Base-by-base conservation (phyloP, 2,329 filamentous ascomycete genomes). In the Akanthomyces dipterigenus region DNA sequence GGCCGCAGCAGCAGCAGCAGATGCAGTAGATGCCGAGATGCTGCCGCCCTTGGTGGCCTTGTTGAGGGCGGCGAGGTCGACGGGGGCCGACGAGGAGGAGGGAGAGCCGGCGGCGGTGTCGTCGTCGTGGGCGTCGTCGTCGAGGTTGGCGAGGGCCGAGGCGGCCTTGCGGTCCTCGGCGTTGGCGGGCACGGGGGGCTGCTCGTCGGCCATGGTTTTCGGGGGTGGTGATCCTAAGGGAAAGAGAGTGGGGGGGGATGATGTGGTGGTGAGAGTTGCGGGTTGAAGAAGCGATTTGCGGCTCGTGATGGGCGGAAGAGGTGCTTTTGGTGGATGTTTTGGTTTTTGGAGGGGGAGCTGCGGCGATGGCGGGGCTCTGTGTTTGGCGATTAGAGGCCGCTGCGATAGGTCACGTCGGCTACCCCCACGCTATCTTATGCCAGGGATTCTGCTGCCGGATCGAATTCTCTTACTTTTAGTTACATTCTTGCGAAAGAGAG, bases 91-190 rank as follows among this genome's bases (percentile, higher is more conserved):
- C 31, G 31, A 34, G 36, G 36, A 74, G 3, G 74, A 22, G 1
- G 58, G 20, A 18, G 86, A 78, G 42, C 86, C 78, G 51, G 77
- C 74, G 3, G 75, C 70, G 20, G 73, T 70, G 38, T 71, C 70
- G 38, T 71, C 69, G 49, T 80, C 77, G 62, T 77, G 78, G 42
- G 75, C 72, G 48, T 77, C 72, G 48, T 77, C 72, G 70, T 91
- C 88, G 66, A 93, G 85, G 64, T 82, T 83, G 53, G 87, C 88
- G 63, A 92, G 83, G 34, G 89, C 89, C 7, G 86, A 87, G 45
- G 88, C 88, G 50, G 88, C 88, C 75, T 91, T 91, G 74, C 88
- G 86, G 76, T 91, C 88, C 74, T 91, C 88, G 70, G 88, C 88
- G 46, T 83, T 85, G 64, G 80, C 77, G 62, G 88, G 72, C 56